phyloP scores from a whole-genome alignment of 1,284 basidiomycete species.

The Apiotrichum brassicae region DNA sequence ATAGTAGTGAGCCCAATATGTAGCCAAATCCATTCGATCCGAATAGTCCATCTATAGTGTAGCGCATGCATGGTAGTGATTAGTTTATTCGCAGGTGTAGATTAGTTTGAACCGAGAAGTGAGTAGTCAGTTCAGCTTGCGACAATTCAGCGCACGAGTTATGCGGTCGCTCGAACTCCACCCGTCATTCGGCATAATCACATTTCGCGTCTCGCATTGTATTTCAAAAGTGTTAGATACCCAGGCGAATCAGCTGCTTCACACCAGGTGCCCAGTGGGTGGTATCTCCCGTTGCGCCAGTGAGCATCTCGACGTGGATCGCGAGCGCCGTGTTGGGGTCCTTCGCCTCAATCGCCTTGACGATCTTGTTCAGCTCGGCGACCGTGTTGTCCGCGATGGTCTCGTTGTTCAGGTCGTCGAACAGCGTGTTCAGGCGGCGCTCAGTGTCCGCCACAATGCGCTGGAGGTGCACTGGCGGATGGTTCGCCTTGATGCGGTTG shows the following conservation, averaged over 20 bases:
- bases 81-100: too few species aligned
- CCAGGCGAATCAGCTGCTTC: conserved; percentile 58
- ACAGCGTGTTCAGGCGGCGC: conserved; percentile 74
- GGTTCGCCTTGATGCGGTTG: conserved; percentile 56
- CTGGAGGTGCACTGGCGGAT: conserved; percentile 57
- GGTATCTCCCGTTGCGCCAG: conserved; percentile 70
- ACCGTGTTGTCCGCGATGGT: conserved; percentile 66
- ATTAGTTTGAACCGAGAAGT: too few species aligned
- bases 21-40: too few species aligned
- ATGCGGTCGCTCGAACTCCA: too few species aligned
- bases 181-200: too few species aligned
- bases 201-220: background rate
- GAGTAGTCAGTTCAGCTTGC: too few species aligned
- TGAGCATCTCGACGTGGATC: conserved; percentile 73
- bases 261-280: conserved; percentile 79
- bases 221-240: conserved; percentile 20
- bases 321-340: conserved; percentile 65
- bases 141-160: too few species aligned
- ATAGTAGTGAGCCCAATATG: too few species aligned
- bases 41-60: too few species aligned
- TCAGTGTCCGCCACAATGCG: conserved; percentile 83
- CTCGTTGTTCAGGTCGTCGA: conserved; percentile 88
- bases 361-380: conserved; percentile 61
- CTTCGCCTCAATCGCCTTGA: conserved; percentile 63
- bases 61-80: too few species aligned